These are phyloP conservation scores for Monosporozyma siamensis DNA, from an alignment of 805 yeast genomes.

Conservation along the genomic window DNA sequence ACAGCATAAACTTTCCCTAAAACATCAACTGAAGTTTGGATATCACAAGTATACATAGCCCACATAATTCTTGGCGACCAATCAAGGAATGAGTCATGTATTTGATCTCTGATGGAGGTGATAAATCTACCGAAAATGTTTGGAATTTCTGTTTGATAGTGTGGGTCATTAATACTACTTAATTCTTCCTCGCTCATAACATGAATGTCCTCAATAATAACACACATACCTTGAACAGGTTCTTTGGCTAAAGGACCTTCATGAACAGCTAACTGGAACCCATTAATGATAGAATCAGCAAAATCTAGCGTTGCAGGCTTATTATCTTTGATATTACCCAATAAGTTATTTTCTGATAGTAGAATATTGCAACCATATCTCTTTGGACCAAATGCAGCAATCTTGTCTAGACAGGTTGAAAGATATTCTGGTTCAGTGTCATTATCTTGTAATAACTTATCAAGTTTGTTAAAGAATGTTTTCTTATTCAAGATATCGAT, in stretches of 20 bases:
- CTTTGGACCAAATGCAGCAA: slow-evolving; percentile 70
- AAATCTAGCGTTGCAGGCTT: slow-evolving; percentile 28
- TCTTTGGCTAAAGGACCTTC: slow-evolving; percentile 89
- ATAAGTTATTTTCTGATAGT: slow-evolving; percentile 32
- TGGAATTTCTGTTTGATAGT: slow-evolving; percentile 28
- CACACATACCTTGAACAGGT: slow-evolving; percentile 73
- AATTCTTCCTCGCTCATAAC: slow-evolving; percentile 26
- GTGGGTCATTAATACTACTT: slow-evolving; percentile 13
- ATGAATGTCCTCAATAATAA: slow-evolving; percentile 37
- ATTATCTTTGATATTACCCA: slow-evolving; percentile 30
- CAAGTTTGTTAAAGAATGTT: slow-evolving; percentile 30
- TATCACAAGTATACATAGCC: slow-evolving; percentile 90
- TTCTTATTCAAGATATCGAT: slow-evolving; percentile 6
- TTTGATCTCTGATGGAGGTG: slow-evolving; percentile 59
- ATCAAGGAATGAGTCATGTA: slow-evolving; percentile 59
- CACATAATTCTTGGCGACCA: slow-evolving; percentile 87
- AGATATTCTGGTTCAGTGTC: slow-evolving; percentile 22
- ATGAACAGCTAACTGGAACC: slow-evolving; percentile 70
- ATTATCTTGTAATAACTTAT: slow-evolving; percentile 21
- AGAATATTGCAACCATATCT: slow-evolving; percentile 67
- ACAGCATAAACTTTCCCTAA: slow-evolving; percentile 93
- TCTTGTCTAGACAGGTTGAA: slow-evolving; percentile 29
- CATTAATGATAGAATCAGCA: slow-evolving; percentile 63
- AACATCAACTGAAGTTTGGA: slow-evolving; percentile 91
- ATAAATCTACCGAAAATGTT: slow-evolving; percentile 65